A percentile compares a stretch with the other conserved stretches of the same genome.
phyloP scores from a whole-genome alignment of 164 flowering plant genomes.

The Chloranthus sessilifolius region DNA sequence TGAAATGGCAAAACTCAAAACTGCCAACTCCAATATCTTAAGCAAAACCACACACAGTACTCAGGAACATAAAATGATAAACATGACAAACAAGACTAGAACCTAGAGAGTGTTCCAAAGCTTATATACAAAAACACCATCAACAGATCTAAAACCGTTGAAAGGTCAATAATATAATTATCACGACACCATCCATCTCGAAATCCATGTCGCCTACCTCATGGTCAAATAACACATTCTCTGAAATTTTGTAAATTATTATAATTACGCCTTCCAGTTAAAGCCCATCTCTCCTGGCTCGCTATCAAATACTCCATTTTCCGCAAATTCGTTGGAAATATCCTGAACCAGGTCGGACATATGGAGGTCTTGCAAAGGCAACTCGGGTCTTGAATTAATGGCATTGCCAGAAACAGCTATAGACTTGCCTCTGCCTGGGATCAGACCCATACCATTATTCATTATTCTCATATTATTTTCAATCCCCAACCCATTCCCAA shows the following conservation, averaged over 20 bases:
- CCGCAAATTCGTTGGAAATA: constrained; percentile 56
- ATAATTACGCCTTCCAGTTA: constrained; percentile 69
- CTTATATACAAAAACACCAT: constrained; percentile 5
- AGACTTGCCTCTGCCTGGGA: constrained; percentile 16
- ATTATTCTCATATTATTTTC: constrained; percentile 1
- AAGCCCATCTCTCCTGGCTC: constrained; percentile 56
- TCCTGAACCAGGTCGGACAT: constrained; percentile 55
- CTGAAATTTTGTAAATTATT: no score
- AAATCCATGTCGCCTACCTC: no score
- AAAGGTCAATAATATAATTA: no score
- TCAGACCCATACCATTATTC: constrained; percentile 4
- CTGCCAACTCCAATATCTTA: background rate
- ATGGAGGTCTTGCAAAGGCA: constrained; percentile 45
- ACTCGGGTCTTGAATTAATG: constrained; percentile 30
- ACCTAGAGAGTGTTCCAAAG: no score
- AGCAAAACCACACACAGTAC: no score
- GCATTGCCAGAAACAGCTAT: constrained; percentile 9
- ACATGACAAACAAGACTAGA: no score
- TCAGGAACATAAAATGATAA: no score
- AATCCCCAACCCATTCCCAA: constrained; percentile 1
- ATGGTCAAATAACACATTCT: no score
- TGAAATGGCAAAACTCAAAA: constrained; percentile 8
- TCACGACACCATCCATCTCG: background rate
- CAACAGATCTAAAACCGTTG: no score
- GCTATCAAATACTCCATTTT: constrained; percentile 48